Base-by-base conservation (phyloP, 2,329 filamentous ascomycete species). In the Xylaria hypoxylon region DNA sequence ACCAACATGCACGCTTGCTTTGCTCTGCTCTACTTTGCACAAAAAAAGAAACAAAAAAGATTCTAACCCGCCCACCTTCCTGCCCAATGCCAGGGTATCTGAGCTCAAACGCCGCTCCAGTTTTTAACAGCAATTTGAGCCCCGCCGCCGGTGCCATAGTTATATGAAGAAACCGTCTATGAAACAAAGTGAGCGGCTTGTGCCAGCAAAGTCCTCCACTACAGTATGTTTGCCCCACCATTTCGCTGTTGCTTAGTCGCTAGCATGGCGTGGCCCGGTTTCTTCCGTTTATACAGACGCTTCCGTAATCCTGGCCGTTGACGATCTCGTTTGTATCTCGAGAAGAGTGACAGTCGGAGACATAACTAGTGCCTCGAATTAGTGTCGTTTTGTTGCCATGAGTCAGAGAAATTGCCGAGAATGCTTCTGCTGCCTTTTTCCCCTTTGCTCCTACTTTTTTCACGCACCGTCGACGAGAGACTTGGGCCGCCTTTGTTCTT, bases 361-460 rank as follows among this genome's bases (percentile, higher is more conserved):
- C 72, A 71, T 71, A 70, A 75, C 74, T 77, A 77, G 71, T 77
- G 75, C 63, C 74, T 77, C 68, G 74, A 75, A 71, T 71, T 73
- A 58, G 64, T 69, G 59, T 74, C 74, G 69, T 71, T 76, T 60
- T 76, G 73, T 72, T 76, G 75, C 73, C 75, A 73, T 31, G 71
- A 68, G 45, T 78, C 76, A 26, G 75, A 73, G 53, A 77, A 73
- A 62, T 68, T 73, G 24, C 75, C 70, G 22, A 76, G 68, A 22
- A 77, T 69, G 17, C 72, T 67, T 67, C 64, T 73, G 45, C 58
- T 70, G 38, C 67, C 68, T 66, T 67, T 76, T 24, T 75, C 74
- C 24, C 77, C 76, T 55, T 75, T 77, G 13, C 77, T 73, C 50
- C 70, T 74, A 57, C 71, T 72, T 68, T 75, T 76, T 2, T 77